Evolutionary conservation across 163 green algal genomes (phyloP), one percentile per base, ranked within the genome.

Genomic region (Coccomyxa subellipsoidea): DNA sequence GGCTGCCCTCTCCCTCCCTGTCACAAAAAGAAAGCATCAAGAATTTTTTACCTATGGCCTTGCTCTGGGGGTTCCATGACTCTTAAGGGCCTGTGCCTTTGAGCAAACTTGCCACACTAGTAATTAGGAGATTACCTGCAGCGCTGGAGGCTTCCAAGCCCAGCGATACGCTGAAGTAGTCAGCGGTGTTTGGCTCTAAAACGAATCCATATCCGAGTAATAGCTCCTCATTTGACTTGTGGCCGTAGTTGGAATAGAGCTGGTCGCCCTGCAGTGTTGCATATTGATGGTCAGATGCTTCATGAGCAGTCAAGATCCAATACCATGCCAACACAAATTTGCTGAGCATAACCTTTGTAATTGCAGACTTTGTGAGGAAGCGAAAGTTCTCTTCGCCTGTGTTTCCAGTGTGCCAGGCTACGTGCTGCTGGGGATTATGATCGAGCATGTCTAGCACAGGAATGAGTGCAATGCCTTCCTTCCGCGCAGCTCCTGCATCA

Each of bases 211-310:
- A 93, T 0, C 84, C 88, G 32, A 90, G 75, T 27, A 93, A 75
- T 35, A 93, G 81, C 86, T 93, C 88, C 38, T 91, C 86, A 79
- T 90, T 91, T 37, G 87, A 84, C 84, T 93, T 93, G 80, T 40
- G 66, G 0, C 87, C 87, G 80, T 92, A 92, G 81, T 93, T 90
- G 83, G 86, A 91, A 75, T 70, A 81, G 31, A 92, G 39, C 3
- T 80, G 5, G 1, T 25, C 8, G 38, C 87, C 90, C 87, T 90
- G 83, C 72, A 71, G 27, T n/a, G n/a, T n/a, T n/a, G n/a, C n/a
- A n/a, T n/a, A n/a, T n/a, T n/a, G n/a, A n/a, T n/a, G n/a, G n/a
- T n/a, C n/a, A n/a, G n/a, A n/a, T n/a, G n/a, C n/a, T n/a, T n/a
- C n/a, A n/a, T n/a, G n/a, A n/a, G n/a, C n/a, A n/a, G n/a, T n/a